Conservation (phyloP, 768 basidiomycete genomes). For the Leccinum rimulosum region DNA sequence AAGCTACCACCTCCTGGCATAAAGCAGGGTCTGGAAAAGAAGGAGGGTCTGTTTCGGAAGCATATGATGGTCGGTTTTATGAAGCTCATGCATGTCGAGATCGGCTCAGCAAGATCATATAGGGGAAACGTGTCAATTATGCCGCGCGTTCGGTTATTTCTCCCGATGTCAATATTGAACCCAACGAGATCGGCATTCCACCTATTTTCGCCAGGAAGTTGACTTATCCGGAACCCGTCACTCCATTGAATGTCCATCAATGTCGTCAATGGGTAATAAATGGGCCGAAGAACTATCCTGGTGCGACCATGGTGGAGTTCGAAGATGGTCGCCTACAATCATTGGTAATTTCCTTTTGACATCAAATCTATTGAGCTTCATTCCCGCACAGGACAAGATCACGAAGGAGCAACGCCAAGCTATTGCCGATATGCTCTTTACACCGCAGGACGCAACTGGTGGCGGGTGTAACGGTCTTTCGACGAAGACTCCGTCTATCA, state of each 20-base stretch:
- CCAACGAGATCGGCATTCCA: conserved; percentile 97
- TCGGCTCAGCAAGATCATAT: conserved; percentile 2
- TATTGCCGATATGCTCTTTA: conserved; percentile 91
- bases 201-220: conserved; percentile 96
- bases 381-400: conserved; percentile 65
- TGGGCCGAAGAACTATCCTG: conserved; percentile 85
- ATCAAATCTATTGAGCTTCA: conserved; percentile 1
- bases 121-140: conserved; percentile 99
- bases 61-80: conserved; percentile 88
- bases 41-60: conserved; percentile 96
- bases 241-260: conserved; percentile 83
- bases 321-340: conserved; percentile 90
- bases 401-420: conserved; percentile 89
- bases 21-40: conserved; percentile 97
- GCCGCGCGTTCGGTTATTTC: conserved; percentile 99
- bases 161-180: conserved; percentile 98
- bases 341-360: conserved; percentile 46
- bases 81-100: neutral
- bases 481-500: conserved; percentile 76
- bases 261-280: conserved; percentile 88
- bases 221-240: conserved; percentile 98
- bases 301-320: conserved; percentile 91
- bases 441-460: conserved; percentile 71
- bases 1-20: conserved; percentile 90
- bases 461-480: conserved; percentile 53